Conservation (phyloP, 148 eudicot species). For the Arctostaphylos glauca region DNA sequence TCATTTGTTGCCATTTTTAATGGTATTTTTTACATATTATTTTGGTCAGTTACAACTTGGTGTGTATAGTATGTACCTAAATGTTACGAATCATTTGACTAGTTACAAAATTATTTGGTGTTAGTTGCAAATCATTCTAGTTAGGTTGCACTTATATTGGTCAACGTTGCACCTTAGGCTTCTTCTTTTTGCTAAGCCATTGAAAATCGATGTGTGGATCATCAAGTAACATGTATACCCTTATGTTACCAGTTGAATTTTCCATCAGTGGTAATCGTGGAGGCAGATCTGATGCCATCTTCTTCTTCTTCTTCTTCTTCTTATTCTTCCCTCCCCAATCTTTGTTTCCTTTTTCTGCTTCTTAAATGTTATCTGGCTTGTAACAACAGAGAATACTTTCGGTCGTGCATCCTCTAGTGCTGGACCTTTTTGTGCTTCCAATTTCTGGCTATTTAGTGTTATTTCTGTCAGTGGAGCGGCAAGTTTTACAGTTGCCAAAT, state of each 20-base stretch:
- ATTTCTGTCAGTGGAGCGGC: slow-evolving; percentile 1
- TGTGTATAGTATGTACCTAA: too few species aligned
- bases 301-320: too few species aligned
- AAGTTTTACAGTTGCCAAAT: neutral
- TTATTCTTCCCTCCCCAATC: neutral
- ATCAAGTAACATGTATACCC: neutral
- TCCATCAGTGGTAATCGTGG: neutral
- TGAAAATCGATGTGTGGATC: neutral
- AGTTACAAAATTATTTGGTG: too few species aligned
- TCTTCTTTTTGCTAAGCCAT: neutral
- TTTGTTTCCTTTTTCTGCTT: neutral
- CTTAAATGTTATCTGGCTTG: neutral
- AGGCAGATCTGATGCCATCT: neutral
- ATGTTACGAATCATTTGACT: too few species aligned
- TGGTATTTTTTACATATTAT: too few species aligned
- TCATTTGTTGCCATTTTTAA: too few species aligned
- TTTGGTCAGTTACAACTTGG: too few species aligned
- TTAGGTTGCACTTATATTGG: too few species aligned
- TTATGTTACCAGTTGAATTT: neutral
- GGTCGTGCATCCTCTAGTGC: neutral
- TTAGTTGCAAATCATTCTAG: too few species aligned
- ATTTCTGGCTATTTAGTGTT: neutral
- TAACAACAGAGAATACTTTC: neutral
- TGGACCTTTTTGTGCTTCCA: neutral
- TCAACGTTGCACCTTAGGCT: too few species aligned